phyloP scores from a whole-genome alignment of 306 rosid genomes.

The Begonia peltatifolia region DNA sequence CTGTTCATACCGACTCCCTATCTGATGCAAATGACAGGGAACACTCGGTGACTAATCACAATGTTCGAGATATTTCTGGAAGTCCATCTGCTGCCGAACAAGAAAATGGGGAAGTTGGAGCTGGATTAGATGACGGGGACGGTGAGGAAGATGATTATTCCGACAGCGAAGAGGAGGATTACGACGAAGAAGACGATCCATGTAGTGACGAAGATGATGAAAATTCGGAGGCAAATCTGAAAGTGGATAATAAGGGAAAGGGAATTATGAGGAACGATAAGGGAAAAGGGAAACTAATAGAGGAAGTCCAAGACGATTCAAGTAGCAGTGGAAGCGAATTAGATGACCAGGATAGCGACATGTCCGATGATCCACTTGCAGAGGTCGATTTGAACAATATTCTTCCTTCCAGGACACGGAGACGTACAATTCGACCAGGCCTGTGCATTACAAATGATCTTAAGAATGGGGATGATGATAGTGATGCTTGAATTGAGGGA shows the following conservation, averaged over 20 bases:
- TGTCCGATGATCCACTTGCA: constrained; percentile 74
- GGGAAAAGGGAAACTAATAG: constrained; percentile 75
- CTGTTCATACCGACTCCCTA: constrained; percentile 7
- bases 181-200: constrained; percentile 13
- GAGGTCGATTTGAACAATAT: constrained; percentile 92
- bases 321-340: constrained; percentile 39
- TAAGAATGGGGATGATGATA: constrained; percentile 20
- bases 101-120: constrained; percentile 9
- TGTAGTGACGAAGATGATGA: constrained; percentile 17
- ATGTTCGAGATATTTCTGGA: constrained; percentile 8
- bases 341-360: constrained; percentile 45
- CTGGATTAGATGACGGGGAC: constrained; percentile 13
- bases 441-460: constrained; percentile 37
- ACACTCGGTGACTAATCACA: constrained; percentile 1
- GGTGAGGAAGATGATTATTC: constrained; percentile 5
- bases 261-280: constrained; percentile 47
- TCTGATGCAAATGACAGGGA: constrained; percentile 2
- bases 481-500: constrained; percentile 26
- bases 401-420: constrained; percentile 84
- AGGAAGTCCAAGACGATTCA: constrained; percentile 38
- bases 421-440: constrained; percentile 50
- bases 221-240: constrained; percentile 23
- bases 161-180: neutral
- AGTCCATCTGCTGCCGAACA: constrained; percentile 16
- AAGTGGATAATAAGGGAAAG: constrained; percentile 62